Base-by-base conservation (phyloP, 2,329 filamentous ascomycete species). In the Magnaporthiopsis poae region DNA sequence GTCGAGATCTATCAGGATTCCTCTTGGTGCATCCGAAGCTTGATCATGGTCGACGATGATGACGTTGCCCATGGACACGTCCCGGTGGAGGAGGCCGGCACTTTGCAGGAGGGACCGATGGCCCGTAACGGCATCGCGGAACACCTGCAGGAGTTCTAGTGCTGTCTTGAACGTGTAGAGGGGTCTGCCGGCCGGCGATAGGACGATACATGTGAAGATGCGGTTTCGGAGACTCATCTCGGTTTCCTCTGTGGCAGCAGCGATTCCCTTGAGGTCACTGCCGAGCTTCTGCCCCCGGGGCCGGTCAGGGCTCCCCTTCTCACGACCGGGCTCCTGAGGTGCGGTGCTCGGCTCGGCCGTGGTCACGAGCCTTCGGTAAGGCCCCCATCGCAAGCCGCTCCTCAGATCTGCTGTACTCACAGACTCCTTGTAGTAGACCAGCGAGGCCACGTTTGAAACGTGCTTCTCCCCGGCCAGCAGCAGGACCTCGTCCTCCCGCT, bases 11-110 rank as follows among this genome's bases (percentile, higher is more conserved):
- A 77, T 77, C 21, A 77, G 70, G 66, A 74, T 73, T 5, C 77
- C 77, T 2, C 69, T 71, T 13, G 33, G 15, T 4, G 13, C 21
- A 13, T 11, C n/a, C 1, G 29, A n/a, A 18, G 15, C 13, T n/a
- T 21, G 5, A 3, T 31, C 31, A 13, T 29, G 3, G 25, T 21
- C 27, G 11, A 69, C 68, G 35, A 80, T 76, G 36, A 79, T 77
- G 25, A 80, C 75, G 63, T 78, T 79, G n/a, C 73, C 72, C 1
- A 73, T 69, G 0, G 74, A 79, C 18, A 80, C 74, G 56, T 79
- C 74, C 39, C 70, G 70, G 67, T 80, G 73, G 11, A 79, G 72
- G 65, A 79, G 76, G 7, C 72, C 71, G 13, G 73, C 72, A 5
- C 74, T 66, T 0, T 71, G 15, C 36, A 75, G 74, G 0, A 80